Base-by-base conservation (phyloP, 1,284 basidiomycete species). In the Microbotryum scabiosae region DNA sequence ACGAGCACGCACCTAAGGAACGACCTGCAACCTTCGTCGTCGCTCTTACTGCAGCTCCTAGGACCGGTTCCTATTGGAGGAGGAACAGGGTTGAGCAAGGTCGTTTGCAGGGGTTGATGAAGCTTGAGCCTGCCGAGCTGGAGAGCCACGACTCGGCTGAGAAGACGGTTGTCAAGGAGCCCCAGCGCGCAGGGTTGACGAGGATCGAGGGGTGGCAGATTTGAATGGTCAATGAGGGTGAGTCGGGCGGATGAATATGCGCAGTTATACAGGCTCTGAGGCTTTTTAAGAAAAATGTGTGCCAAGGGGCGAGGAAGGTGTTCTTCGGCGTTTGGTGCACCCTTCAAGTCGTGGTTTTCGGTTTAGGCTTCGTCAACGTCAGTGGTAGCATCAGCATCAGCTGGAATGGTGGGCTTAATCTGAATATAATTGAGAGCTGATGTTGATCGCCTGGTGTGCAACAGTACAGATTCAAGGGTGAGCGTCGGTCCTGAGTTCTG, bases 151-250 rank as follows among this genome's bases (percentile, higher is more conserved):
- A 32, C 30, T n/a, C n/a, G n/a, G 74, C 81, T 4, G 76, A 77
- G 51, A 82, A 71, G 56, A 70, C 74, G 18, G 59, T 49, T n/a
- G 41, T 36, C 51, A 41, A 36, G 49, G 54, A 23, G 41, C 30
- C 25, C 76, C 78, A 5, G 64, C 65, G 1, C 69, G 69, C 26
- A 70, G 71, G 21, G 69, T 70, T 4, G 76, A 78, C 41, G 36
- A 56, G 54, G 43, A 58, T 28, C 54, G 78, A 83, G 65, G 81
- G 75, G 66, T 80, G 83, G 71, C 79, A 81, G 66, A 70, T 84
- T 32, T 93, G 90, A 90, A 87, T 90, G 86, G 88, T 91, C 73
- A 92, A 92, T 73, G 89, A 92, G 72, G 90, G 76, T 71, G 52
- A 59, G 71, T 49, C 26, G 26, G 9, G 14, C 20, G 18, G 23